phyloP scores from a whole-genome alignment of 208 protist species.

The Naegleria lovaniensis region DNA sequence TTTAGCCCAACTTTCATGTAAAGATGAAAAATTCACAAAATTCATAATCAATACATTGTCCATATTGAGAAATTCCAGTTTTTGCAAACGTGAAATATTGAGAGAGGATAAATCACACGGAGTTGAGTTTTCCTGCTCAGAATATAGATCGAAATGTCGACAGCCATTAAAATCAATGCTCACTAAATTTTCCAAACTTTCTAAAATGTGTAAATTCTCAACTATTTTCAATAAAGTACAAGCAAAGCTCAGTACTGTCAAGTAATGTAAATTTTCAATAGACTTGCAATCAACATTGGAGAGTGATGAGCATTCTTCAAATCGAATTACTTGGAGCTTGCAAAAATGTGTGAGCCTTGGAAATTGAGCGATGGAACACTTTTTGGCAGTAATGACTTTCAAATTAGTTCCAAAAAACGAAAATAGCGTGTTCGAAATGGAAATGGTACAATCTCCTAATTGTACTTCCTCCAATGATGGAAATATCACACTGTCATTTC shows the following conservation, averaged over 20 bases:
- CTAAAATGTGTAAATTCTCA: not conserved
- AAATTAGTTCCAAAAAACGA: too few species aligned
- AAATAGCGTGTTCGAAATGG: too few species aligned
- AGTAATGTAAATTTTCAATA: not conserved
- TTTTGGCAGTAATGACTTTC: too few species aligned
- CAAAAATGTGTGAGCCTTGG: too few species aligned
- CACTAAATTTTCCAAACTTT: not conserved
- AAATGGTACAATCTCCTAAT: too few species aligned
- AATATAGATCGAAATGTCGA: not conserved
- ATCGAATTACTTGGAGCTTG: too few species aligned
- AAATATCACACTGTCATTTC: too few species aligned
- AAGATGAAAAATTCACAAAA: not conserved
- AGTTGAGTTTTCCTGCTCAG: not conserved
- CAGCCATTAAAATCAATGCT: not conserved
- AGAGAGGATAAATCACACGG: not conserved
- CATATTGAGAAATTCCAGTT: not conserved
- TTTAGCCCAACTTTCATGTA: not conserved
- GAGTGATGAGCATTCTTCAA: too few species aligned
- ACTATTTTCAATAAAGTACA: not conserved
- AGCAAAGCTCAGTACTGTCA: not conserved
- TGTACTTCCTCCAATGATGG: too few species aligned
- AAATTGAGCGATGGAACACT: too few species aligned
- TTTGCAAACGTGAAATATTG: not conserved
- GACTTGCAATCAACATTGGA: not conserved
- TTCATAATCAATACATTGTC: not conserved